Evolutionary conservation across 768 basidiomycete genomes (phyloP).

Genomic region (Sarcomyxa edulis): DNA sequence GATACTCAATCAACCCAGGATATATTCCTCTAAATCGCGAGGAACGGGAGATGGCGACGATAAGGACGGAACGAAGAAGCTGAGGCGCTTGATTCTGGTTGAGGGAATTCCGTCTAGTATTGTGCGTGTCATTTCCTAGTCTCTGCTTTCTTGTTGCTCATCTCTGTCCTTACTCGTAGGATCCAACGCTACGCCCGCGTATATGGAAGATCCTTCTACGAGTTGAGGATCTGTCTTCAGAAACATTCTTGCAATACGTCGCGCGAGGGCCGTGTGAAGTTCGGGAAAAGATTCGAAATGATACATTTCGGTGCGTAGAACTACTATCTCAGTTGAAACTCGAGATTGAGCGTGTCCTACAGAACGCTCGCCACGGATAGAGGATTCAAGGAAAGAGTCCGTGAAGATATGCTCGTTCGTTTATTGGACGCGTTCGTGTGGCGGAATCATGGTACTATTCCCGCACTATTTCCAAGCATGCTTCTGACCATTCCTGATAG

Average conservation of each 20-base stretch:
- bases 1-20: slow-evolving; percentile 68
- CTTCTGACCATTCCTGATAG: slow-evolving; percentile 27
- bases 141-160: background rate
- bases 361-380: slow-evolving; percentile 94
- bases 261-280: slow-evolving; percentile 83
- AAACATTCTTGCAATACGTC: slow-evolving; percentile 73
- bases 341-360: slow-evolving; percentile 1
- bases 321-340: background rate
- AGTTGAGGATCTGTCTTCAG: slow-evolving; percentile 73
- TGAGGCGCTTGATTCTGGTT: slow-evolving; percentile 82
- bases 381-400: slow-evolving; percentile 95
- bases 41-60: slow-evolving; percentile 53
- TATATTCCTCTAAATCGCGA: slow-evolving; percentile 57
- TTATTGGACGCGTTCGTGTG: slow-evolving; percentile 98
- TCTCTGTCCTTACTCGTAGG: slow-evolving; percentile 34
- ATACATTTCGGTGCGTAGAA: slow-evolving; percentile 77
- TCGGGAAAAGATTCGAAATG: slow-evolving; percentile 90
- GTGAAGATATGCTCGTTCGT: slow-evolving; percentile 94
- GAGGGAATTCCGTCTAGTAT: slow-evolving; percentile 81
- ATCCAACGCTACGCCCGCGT: slow-evolving; percentile 77
- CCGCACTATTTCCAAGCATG: background rate
- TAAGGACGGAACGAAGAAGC: slow-evolving; percentile 81
- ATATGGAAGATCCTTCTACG: slow-evolving; percentile 94
- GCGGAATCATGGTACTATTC: slow-evolving; percentile 72
- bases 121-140: slow-evolving; percentile 57